Evolutionary conservation across 192 early-diverging fungal species (phyloP).

Genomic region (Gaertneriomyces sp.): DNA sequence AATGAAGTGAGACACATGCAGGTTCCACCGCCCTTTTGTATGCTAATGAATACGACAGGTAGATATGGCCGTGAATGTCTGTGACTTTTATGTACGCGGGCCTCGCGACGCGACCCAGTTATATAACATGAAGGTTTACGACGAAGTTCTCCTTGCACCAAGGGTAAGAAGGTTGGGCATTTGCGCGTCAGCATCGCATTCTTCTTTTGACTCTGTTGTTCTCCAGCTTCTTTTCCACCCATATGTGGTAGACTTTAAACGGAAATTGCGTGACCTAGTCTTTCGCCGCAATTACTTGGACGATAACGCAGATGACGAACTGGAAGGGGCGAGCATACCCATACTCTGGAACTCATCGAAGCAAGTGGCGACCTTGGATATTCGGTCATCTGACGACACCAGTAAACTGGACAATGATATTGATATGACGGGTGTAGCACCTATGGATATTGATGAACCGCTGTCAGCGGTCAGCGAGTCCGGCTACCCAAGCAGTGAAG

Average conservation of each 20-base stretch:
- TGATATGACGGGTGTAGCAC: background rate
- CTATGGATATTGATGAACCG: background rate
- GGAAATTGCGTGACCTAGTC: slow-evolving; percentile 34
- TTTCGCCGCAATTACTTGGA: slow-evolving; percentile 28
- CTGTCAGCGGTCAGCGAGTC: no score
- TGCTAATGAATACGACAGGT: slow-evolving; percentile 31
- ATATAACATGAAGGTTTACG: slow-evolving; percentile 82
- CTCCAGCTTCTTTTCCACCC: slow-evolving; percentile 54
- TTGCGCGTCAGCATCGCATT: background rate
- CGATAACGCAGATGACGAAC: slow-evolving; percentile 24
- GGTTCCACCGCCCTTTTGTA: background rate
- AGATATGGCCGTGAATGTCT: slow-evolving; percentile 78
- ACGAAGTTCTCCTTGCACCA: slow-evolving; percentile 76
- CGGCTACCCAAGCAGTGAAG: no score
- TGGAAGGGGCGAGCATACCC: slow-evolving; percentile 10
- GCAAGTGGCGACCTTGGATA: background rate
- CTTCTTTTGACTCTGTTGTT: background rate
- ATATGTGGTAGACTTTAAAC: slow-evolving; percentile 35
- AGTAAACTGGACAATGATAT: background rate
- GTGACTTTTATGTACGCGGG: slow-evolving; percentile 75
- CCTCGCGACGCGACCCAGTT: slow-evolving; percentile 67
- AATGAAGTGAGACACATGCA: slow-evolving; percentile 50
- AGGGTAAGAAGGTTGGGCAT: slow-evolving; percentile 46
- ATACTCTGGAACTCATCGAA: background rate
- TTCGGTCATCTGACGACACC: no score